These are phyloP conservation scores for Breynia disticha DNA, from an alignment of 441 rosid species.

Conservation along the genomic window DNA sequence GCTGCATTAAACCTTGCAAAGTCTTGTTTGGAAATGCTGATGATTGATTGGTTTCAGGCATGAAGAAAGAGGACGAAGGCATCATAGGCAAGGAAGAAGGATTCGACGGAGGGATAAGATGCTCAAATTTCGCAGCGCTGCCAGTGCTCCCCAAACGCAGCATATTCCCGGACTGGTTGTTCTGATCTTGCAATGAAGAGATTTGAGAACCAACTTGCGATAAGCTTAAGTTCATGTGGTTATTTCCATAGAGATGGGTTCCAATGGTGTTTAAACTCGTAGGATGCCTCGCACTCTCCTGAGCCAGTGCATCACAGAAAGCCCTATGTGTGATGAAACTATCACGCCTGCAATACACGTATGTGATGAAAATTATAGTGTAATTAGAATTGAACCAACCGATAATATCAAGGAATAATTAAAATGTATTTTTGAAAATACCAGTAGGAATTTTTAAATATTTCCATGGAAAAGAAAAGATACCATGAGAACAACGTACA, in stretches of 20 bases:
- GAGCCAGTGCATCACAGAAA: constrained; percentile 78
- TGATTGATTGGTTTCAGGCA: constrained; percentile 24
- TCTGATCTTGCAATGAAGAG: no score
- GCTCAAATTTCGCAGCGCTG: constrained; percentile 28
- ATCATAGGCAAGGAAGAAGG: constrained; percentile 21
- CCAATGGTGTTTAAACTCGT: constrained; percentile 40
- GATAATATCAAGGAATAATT: no score
- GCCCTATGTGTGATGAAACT: constrained; percentile 90
- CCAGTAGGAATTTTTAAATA: no score
- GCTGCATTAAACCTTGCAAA: constrained; percentile 39
- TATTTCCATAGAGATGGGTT: constrained; percentile 3
- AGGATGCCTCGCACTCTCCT: constrained; percentile 62
- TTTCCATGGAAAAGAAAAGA: no score
- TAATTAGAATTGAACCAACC: no score
- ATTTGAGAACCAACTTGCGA: no score
- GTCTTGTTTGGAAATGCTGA: constrained; percentile 19
- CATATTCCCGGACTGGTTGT: no score
- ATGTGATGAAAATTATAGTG: no score
- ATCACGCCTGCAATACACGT: constrained; percentile 52
- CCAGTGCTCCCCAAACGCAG: no score
- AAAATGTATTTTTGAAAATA: no score
- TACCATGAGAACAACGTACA: no score
- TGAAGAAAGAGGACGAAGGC: constrained; percentile 25
- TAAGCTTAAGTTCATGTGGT: constrained; percentile 6
- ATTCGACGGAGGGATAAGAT: constrained; percentile 27